Evolutionary conservation across 495 filamentous ascomycete genomes (phyloP).

Genomic region (Parathielavia hyrcaniae): DNA sequence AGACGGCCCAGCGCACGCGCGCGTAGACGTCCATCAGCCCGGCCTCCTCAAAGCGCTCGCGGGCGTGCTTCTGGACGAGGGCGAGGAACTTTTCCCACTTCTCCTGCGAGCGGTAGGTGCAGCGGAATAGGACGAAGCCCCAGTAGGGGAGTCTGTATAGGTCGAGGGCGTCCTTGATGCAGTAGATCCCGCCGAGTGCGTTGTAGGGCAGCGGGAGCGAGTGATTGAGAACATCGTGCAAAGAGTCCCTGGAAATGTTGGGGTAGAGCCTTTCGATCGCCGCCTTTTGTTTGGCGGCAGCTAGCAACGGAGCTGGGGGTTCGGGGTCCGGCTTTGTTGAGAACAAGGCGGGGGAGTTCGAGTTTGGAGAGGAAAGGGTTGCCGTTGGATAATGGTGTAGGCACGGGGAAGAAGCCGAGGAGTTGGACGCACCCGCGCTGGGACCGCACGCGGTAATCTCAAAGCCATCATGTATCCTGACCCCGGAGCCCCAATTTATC

Average conservation of each 20-base stretch:
- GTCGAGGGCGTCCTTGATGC: constrained; percentile 1
- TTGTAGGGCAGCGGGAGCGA: background rate
- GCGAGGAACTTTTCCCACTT: constrained; percentile 2
- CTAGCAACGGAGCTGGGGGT: background rate
- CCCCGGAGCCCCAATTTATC: too few relatives aligned
- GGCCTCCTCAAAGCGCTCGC: background rate
- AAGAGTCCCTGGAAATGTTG: too few relatives aligned
- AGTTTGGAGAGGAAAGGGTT: background rate
- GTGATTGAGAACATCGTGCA: background rate
- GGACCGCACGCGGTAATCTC: background rate
- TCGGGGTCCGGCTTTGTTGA: background rate
- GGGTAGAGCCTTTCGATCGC: background rate
- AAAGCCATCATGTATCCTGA: background rate
- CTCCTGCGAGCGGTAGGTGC: constrained; percentile 1
- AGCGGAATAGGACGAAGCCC: constrained; percentile 3
- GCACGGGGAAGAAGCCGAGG: background rate
- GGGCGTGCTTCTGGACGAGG: background rate
- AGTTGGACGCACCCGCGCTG: background rate
- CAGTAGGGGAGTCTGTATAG: background rate
- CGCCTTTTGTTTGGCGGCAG: background rate
- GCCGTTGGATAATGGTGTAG: background rate
- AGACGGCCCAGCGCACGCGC: constrained; percentile 1
- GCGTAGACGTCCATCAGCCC: background rate
- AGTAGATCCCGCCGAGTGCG: background rate
- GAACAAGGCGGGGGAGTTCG: background rate